Percentiles rank a stretch among this genome's conserved stretches.
phyloP scores from a whole-genome alignment of 106 monocot species.

The Iris macrosiphon region DNA sequence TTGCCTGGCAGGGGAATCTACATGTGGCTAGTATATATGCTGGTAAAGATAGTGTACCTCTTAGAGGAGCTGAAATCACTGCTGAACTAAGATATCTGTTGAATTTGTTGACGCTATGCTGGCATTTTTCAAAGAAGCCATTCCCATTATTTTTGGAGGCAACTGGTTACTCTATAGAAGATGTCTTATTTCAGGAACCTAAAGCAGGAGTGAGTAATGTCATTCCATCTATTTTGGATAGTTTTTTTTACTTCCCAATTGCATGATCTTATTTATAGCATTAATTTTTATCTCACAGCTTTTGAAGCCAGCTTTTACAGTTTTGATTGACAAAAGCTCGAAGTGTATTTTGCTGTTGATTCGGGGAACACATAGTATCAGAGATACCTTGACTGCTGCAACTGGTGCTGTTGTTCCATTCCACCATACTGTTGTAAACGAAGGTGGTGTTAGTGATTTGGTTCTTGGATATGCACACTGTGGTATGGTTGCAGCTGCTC shows the following conservation, averaged over 20 bases:
- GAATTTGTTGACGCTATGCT: conserved; percentile 77
- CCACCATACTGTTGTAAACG: conserved; percentile 79
- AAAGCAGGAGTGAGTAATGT: conserved; percentile 90
- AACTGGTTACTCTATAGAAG: conserved; percentile 68
- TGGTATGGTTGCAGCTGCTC: conserved; percentile 98
- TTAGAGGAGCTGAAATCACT: conserved; percentile 48
- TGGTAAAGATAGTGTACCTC: conserved; percentile 54
- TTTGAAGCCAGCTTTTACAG: conserved; percentile 92
- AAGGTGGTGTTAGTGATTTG: conserved; percentile 80
- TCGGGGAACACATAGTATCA: conserved; percentile 95
- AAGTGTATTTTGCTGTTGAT: conserved; percentile 76
- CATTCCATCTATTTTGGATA: too few relatives aligned
- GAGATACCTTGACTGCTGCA: conserved; percentile 92
- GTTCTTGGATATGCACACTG: conserved; percentile 95
- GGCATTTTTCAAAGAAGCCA: conserved; percentile 99
- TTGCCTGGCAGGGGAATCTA: conserved; percentile 67
- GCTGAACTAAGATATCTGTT: conserved; percentile 67
- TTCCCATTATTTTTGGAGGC: conserved; percentile 88
- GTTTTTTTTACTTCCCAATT: too few relatives aligned
- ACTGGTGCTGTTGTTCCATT: conserved; percentile 93
- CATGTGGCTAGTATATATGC: conserved; percentile 90
- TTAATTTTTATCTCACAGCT: too few relatives aligned
- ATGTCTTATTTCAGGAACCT: conserved; percentile 91
- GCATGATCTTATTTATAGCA: too few relatives aligned
- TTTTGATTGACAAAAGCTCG: conserved; percentile 61